phyloP scores from a whole-genome alignment of 1,139 yeast genomes.

The Pichia sp. region DNA sequence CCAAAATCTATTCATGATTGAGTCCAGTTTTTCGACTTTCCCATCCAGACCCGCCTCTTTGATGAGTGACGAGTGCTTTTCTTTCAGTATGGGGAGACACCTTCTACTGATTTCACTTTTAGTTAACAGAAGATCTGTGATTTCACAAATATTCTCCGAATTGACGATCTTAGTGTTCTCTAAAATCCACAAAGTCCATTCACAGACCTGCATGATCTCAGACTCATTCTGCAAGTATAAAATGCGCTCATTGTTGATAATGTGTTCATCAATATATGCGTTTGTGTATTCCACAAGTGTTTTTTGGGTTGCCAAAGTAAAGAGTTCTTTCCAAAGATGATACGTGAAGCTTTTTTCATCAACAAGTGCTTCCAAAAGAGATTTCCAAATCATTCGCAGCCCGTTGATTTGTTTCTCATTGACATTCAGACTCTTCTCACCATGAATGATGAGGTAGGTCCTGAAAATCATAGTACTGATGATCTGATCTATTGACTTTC shows the following conservation, averaged over 20 bases:
- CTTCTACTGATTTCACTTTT: slow-evolving; percentile 6
- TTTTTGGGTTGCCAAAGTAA: slow-evolving; percentile 10
- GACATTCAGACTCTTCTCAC: slow-evolving; percentile 11
- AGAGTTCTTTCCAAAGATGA: slow-evolving; percentile 13
- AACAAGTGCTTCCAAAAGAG: slow-evolving; percentile 24
- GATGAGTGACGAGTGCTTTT: slow-evolving; percentile 1
- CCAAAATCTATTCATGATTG: slow-evolving; percentile 17
- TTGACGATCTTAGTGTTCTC: slow-evolving; percentile 6
- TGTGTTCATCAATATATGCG: slow-evolving; percentile 1
- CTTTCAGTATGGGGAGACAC: slow-evolving; percentile 4
- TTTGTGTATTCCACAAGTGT: slow-evolving; percentile 5
- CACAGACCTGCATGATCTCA: slow-evolving; percentile 8
- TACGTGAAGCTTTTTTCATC: slow-evolving; percentile 16
- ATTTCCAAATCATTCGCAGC: slow-evolving; percentile 25
- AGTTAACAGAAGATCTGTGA: slow-evolving; percentile 2
- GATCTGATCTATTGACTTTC: slow-evolving; percentile 31
- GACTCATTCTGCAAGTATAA: slow-evolving; percentile 5
- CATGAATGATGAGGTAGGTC: slow-evolving; percentile 21
- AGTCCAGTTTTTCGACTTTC: slow-evolving; percentile 5
- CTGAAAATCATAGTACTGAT: slow-evolving; percentile 17
- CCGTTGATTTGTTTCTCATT: slow-evolving; percentile 23
- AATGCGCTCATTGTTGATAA: slow-evolving; percentile 1
- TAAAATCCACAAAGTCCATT: slow-evolving; percentile 12
- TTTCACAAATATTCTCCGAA: not conserved
- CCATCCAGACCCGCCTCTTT: slow-evolving; percentile 1